Evolutionary conservation across 73 alveolate species (phyloP), one percentile per base, ranked within the genome.

Genomic region (Urostyla sp.): DNA sequence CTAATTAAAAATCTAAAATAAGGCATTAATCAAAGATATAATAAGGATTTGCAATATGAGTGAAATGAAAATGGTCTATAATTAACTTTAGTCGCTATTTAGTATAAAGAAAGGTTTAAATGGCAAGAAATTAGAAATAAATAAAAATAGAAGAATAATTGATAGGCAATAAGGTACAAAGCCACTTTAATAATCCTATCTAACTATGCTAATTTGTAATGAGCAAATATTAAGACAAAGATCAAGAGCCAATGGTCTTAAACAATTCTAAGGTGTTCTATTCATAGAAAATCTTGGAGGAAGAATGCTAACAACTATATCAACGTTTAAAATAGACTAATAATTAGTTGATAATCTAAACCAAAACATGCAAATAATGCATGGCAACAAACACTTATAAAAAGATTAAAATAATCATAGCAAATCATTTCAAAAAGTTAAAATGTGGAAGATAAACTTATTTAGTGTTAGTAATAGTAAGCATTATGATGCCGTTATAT

Each of bases 321-420:
- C 54, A 23, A 79, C 73, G 50, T 84, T 59, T 40, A 53, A 30
- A 0, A 59, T 75, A 2, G 88, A 84, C 58, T 31, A 61, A 0
- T 75, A 83, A 59, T 36, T 53, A 31, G 45, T 84, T 32, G 67
- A 55, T 11, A 13, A 28, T 3, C 20, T 15, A 48, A 36, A 53
- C 45, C 73, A 26, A 7, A 61, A 53, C 31, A 27, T 1, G 6
- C 13, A 56, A 7, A 28, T 73, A 32, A 46, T 75, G 23, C 85
- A 84, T 35, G 88, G 87, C 16, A 84, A 84, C 43, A 84, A 84
- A 77, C 92, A 84, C 67, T 13, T 84, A 0, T 31, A 46, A 4
- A 24, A 23, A 13, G 80, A 57, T 57, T 72, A 6, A 37, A 20
- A 20, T 4, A 40, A 60, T 7, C 8, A 16, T 13, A 8, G 46